These are phyloP conservation scores for Daedaleopsis nitida DNA, from an alignment of 768 basidiomycete genomes.

Conservation along the genomic window DNA sequence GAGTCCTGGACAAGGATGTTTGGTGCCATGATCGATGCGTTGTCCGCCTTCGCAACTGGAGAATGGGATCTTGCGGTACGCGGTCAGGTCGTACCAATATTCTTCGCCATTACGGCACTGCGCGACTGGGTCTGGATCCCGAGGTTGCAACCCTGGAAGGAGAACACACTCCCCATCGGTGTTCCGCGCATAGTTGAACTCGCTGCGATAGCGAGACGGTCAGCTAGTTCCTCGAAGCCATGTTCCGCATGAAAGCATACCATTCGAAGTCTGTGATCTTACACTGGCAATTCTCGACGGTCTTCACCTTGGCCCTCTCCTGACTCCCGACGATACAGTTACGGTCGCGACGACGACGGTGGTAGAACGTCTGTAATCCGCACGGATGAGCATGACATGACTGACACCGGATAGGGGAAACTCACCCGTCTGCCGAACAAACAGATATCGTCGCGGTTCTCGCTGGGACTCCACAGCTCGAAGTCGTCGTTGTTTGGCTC, in stretches of 20 bases:
- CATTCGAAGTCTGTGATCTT: constrained; percentile 87
- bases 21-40: constrained; percentile 73
- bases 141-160: constrained; percentile 65
- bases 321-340: constrained; percentile 85
- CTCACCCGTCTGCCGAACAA: constrained; percentile 88
- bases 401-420: not conserved
- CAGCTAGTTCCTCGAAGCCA: not conserved
- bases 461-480: constrained; percentile 95
- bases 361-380: constrained; percentile 74
- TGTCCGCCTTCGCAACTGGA: constrained; percentile 83
- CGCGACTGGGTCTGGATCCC: constrained; percentile 52
- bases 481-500: constrained; percentile 89
- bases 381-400: not conserved
- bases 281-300: constrained; percentile 78
- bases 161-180: constrained; percentile 74
- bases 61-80: constrained; percentile 88
- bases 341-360: constrained; percentile 76
- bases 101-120: constrained; percentile 64
- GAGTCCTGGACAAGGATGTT: constrained; percentile 83
- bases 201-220: constrained; percentile 48
- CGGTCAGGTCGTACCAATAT: constrained; percentile 93
- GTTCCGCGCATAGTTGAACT: constrained; percentile 88
- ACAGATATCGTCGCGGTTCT: constrained; percentile 84
- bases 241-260: constrained; percentile 43
- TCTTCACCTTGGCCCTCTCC: constrained; percentile 49